Evolutionary conservation across 306 rosid species (phyloP), one percentile per base, ranked within the genome.

Genomic region (Elaeagnus macrophylla): DNA sequence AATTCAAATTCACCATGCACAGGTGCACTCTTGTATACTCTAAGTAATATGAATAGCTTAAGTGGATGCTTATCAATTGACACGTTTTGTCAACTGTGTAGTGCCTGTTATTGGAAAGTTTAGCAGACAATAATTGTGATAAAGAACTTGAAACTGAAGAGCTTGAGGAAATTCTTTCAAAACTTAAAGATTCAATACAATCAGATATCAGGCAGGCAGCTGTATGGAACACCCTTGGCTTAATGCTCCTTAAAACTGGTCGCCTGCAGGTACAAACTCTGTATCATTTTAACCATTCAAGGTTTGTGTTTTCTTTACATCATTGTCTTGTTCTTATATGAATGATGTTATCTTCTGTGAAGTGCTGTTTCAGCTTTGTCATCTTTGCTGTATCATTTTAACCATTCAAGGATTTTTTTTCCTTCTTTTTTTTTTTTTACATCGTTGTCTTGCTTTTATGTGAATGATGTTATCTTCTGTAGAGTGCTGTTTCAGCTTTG

Each of bases 1-100:
- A 37, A 83, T 91, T 67, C 97, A 91, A 65, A 80, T 76, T 77
- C 97, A 91, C 72, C 97, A 91, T 72, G 97, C 94, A 47, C 97
- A 91, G 97, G 97, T 91, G 46, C 45, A 62, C 46, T 70, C 71
- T 64, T 12, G 43, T 39, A 12, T 39, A 13, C 7, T 39, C 5
- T 57, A 58, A n/a, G 10, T 18, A 20, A 36, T 16, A 10, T 11
- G 9, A 42, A 41, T 18, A 12, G 7, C 41, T 53, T 18, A 48
- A 35, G 56, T 10, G 43, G 50, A 61, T 60, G 57, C 39, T 35
- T 53, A 58, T 56, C 17, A 48, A 67, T 54, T 78, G 67, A 76
- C 77, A 53, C 81, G 51, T 67, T 78, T 62, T 64, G 37, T 72
- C 44, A 72, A 68, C 71, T 61, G 51, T 71, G 65, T 65, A 91